Evolutionary conservation across 768 basidiomycete species (phyloP).

Genomic region (Boletus rubroflammeus): DNA sequence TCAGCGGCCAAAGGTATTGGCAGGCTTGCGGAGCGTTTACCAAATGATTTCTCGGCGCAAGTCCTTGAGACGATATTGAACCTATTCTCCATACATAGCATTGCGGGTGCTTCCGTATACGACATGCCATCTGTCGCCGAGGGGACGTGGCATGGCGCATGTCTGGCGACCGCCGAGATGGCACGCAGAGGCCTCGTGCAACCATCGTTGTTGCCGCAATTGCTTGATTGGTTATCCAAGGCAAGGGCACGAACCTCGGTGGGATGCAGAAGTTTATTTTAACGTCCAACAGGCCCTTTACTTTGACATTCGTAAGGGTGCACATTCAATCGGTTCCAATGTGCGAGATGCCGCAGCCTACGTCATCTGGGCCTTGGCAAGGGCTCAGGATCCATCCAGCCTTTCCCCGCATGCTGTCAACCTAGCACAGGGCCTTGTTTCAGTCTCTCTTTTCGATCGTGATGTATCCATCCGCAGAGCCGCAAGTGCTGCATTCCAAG

Average conservation of each 20-base stretch:
- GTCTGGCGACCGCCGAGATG: slow-evolving; percentile 89
- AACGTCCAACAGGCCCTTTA: slow-evolving; percentile 63
- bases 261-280: slow-evolving; percentile 11
- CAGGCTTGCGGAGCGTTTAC: slow-evolving; percentile 77
- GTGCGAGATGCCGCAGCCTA: slow-evolving; percentile 95
- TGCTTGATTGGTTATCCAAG: slow-evolving; percentile 81
- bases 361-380: slow-evolving; percentile 90
- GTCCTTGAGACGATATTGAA: slow-evolving; percentile 76
- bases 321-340: slow-evolving; percentile 90
- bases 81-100: slow-evolving; percentile 74
- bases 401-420: slow-evolving; percentile 58
- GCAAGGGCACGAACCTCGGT: slow-evolving; percentile 36
- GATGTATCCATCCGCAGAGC: slow-evolving; percentile 94
- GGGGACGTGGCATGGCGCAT: slow-evolving; percentile 92
- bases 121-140: slow-evolving; percentile 79
- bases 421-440: slow-evolving; percentile 70
- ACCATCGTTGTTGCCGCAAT: slow-evolving; percentile 50
- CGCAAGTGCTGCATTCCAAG: slow-evolving; percentile 96
- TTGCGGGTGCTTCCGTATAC: slow-evolving; percentile 59
- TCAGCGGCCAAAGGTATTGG: slow-evolving; percentile 92
- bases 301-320: slow-evolving; percentile 88
- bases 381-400: slow-evolving; percentile 59
- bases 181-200: slow-evolving; percentile 75
- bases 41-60: slow-evolving; percentile 69
- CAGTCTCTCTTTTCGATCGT: slow-evolving; percentile 83